Evolutionary conservation across 73 alveolate genomes (phyloP).

Genomic region (Tetrahymena malaccensis): DNA sequence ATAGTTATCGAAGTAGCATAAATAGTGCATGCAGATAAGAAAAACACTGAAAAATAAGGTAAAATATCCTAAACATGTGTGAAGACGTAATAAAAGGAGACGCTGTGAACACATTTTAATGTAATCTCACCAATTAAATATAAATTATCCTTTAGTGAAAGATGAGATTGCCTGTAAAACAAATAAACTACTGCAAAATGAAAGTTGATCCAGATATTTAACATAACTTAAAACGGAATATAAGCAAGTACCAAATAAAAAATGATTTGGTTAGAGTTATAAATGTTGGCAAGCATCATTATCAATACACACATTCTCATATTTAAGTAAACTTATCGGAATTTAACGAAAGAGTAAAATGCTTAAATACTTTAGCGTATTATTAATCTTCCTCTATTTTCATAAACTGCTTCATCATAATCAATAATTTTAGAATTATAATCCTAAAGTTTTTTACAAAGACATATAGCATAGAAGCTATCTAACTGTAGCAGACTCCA

Average conservation of each 20-base stretch:
- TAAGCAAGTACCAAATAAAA: neutral
- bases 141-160: neutral
- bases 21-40: neutral
- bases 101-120: neutral
- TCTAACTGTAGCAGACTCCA: neutral
- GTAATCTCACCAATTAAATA: neutral
- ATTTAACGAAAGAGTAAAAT: neutral
- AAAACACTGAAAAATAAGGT: neutral
- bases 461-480: neutral
- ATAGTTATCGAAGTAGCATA: neutral
- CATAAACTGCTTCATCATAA: neutral
- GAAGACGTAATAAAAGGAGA: neutral
- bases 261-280: neutral
- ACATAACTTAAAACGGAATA: neutral
- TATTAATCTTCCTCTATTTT: neutral
- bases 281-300: neutral
- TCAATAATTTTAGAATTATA: neutral
- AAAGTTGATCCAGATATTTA: neutral
- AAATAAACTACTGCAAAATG: neutral
- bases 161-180: neutral
- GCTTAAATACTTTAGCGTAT: neutral
- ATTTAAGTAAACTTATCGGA: neutral
- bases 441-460: neutral
- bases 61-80: neutral
- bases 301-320: neutral